Conservation (phyloP, 306 rosid genomes). For the Vicia villosa region DNA sequence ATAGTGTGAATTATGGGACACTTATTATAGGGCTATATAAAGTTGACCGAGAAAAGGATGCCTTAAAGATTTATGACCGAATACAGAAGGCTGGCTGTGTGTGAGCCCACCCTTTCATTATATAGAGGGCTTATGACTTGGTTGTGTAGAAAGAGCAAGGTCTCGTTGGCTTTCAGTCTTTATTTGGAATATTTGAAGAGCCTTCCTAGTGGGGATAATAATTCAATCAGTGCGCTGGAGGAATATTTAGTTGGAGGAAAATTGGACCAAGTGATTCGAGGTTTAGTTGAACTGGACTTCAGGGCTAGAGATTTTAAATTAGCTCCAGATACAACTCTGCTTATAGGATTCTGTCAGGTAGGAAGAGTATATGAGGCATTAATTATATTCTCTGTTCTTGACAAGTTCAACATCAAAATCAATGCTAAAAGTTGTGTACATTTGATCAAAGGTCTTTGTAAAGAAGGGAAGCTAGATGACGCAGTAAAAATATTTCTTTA, state of each 20-base stretch:
- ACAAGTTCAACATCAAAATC: constrained; percentile 54
- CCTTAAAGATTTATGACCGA: constrained; percentile 51
- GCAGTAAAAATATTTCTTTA: constrained; percentile 65
- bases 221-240: no score
- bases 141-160: no score
- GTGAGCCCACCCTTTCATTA: constrained; percentile 45
- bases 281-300: constrained; percentile 64
- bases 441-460: constrained; percentile 66
- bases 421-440: constrained; percentile 73
- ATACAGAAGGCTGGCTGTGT: constrained; percentile 58
- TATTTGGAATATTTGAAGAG: no score
- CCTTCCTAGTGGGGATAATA: no score
- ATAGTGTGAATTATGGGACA: constrained; percentile 74
- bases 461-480: constrained; percentile 41
- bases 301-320: constrained; percentile 53
- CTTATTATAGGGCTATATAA: constrained; percentile 71
- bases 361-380: constrained; percentile 56
- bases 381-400: constrained; percentile 58
- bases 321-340: constrained; percentile 77
- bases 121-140: constrained; percentile 73
- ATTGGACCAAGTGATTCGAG: constrained; percentile 52
- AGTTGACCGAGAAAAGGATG: constrained; percentile 62
- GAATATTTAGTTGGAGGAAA: no score
- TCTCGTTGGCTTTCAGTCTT: no score
- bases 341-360: constrained; percentile 75